Percentiles rank a stretch among this genome's conserved stretches.
Evolutionary conservation across 805 yeast genomes (phyloP).

Genomic region (Ogataea naganishii): DNA sequence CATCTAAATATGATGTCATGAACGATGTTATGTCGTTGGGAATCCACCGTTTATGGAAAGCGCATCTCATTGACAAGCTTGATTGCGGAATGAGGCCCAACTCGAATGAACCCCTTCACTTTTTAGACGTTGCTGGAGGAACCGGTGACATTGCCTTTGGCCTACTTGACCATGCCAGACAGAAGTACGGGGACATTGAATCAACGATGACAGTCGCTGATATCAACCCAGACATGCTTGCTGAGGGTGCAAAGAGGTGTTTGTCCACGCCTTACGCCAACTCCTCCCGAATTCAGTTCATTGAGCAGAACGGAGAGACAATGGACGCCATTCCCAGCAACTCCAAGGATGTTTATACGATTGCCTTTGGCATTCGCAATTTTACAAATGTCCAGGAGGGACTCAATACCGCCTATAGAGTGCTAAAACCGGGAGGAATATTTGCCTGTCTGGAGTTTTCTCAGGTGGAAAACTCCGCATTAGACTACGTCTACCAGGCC

Average conservation of each 20-base stretch:
- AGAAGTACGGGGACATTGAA: constrained; percentile 61
- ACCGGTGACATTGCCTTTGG: constrained; percentile 98
- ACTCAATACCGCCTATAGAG: constrained; percentile 89
- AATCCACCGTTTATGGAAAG: constrained; percentile 90
- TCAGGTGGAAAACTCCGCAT: constrained; percentile 71
- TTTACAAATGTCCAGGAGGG: constrained; percentile 94
- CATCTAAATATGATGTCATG: constrained; percentile 91
- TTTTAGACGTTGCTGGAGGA: constrained; percentile 97
- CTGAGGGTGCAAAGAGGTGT: constrained; percentile 81
- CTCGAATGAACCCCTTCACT: constrained; percentile 61
- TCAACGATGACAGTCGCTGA: constrained; percentile 88
- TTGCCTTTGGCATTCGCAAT: constrained; percentile 95
- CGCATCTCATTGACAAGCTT: constrained; percentile 74
- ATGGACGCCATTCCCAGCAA: constrained; percentile 77
- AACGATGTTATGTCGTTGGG: constrained; percentile 98
- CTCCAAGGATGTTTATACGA: constrained; percentile 91
- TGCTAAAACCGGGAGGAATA: constrained; percentile 94
- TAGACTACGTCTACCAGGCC: constrained; percentile 73
- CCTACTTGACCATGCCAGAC: constrained; percentile 81
- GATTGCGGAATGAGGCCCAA: constrained; percentile 95
- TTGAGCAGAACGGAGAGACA: constrained; percentile 89
- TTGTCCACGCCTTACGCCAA: constrained; percentile 48
- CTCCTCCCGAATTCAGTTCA: constrained; percentile 64
- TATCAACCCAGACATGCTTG: constrained; percentile 92
- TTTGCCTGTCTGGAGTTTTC: constrained; percentile 95